Evolutionary conservation across 805 yeast genomes (phyloP).

Genomic region (Metahyphopichia silvanorum): DNA sequence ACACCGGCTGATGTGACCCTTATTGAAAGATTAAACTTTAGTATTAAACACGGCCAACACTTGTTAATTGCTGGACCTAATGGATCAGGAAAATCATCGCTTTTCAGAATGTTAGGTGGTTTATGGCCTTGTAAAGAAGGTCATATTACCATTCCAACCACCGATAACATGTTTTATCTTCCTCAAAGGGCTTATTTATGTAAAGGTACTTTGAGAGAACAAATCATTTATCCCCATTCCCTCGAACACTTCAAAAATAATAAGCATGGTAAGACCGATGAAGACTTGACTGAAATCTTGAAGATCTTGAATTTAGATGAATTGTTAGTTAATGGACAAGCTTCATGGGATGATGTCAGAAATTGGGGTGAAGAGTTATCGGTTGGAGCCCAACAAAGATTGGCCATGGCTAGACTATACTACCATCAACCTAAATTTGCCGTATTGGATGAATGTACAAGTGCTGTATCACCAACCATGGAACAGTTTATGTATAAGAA

Average conservation of each 20-base stretch:
- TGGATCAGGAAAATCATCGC: constrained; percentile 93
- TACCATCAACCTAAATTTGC: constrained; percentile 93
- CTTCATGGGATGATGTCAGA: constrained; percentile 62
- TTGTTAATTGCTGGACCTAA: constrained; percentile 91
- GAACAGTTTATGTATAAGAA: constrained; percentile 85
- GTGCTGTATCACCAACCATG: constrained; percentile 87
- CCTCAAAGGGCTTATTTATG: constrained; percentile 92
- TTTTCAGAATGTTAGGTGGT: constrained; percentile 88
- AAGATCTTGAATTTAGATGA: constrained; percentile 58
- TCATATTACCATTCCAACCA: constrained; percentile 58
- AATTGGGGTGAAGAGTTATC: constrained; percentile 90
- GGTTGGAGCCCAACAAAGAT: constrained; percentile 87
- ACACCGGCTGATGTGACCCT: constrained; percentile 82
- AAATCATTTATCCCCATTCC: constrained; percentile 83
- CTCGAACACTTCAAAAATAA: constrained; percentile 48
- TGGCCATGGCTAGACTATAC: constrained; percentile 90
- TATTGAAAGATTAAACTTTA: constrained; percentile 63
- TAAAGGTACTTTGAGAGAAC: constrained; percentile 78
- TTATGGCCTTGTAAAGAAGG: constrained; percentile 80
- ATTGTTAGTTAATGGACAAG: constrained; percentile 31
- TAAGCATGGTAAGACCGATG: constrained; percentile 38
- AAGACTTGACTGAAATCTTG: constrained; percentile 51
- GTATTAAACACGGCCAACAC: constrained; percentile 78
- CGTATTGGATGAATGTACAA: constrained; percentile 92
- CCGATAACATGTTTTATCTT: constrained; percentile 72